Evolutionary conservation across 176 grass and related monocot species (phyloP), one percentile per base, ranked within the genome.

Genomic region (Oryza longistaminata): DNA sequence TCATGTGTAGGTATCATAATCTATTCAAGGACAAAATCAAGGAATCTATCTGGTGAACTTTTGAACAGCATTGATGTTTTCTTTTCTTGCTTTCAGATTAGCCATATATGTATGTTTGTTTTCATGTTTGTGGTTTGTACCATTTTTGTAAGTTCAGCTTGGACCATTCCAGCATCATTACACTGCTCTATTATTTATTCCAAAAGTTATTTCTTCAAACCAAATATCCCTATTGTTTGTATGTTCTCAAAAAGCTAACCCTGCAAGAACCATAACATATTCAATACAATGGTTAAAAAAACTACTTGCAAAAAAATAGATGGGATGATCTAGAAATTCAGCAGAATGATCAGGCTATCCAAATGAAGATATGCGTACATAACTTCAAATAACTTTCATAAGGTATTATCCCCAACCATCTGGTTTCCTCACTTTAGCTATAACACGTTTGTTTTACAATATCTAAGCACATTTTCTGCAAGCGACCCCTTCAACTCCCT

Each of bases 51-150:
- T 64, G 62, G 75, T 62, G n/a, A 77, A 24, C 10, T 40, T 37
- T 34, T 39, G 10, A 64, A 78, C 9, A 42, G 24, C 25, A 43
- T 2, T 43, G n/a, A 21, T 6, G 21, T 22, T 25, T 55, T 60
- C 7, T 13, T 5, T 76, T 62, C 15, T 9, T 58, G 16, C 33
- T 76, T 58, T 76, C 35, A 77, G 34, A 77, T 5, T 40, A 50
- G 10, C 9, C 19, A 42, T 61, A 26, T 22, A 64, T 15, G 12
- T 11, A 25, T 42, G 40, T 67, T 42, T 33, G 65, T n/a, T 64
- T 79, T 67, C n/a, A 68, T 53, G 53, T 71, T 68, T 85, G 10
- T 71, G 11, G 42, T 19, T 67, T 85, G 6, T 58, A 58, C 17
- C 17, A 58, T 58, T 7, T 58, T 10, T 58, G 48, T 66, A 55